phyloP scores from a whole-genome alignment of 805 yeast genomes.

The Debaryomyces hansenii region DNA sequence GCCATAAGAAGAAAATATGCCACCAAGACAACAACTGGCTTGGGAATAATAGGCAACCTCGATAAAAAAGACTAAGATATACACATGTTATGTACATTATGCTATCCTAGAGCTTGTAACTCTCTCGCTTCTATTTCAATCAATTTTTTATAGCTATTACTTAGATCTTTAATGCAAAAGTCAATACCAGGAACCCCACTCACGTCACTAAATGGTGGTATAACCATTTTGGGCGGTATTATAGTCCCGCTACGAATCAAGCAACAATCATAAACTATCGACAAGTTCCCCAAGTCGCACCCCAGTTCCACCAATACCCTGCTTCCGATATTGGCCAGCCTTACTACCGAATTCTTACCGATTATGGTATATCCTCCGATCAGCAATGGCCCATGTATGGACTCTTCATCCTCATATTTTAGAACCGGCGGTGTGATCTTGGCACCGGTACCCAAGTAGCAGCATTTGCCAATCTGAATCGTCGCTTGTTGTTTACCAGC shows the following conservation, averaged over 20 bases:
- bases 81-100: not conserved
- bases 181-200: conserved; percentile 37
- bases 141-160: conserved; percentile 32
- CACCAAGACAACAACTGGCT: conserved; percentile 2
- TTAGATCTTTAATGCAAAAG: conserved; percentile 24
- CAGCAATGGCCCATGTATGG: conserved; percentile 25
- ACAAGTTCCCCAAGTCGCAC: conserved; percentile 36
- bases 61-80: conserved; percentile 20
- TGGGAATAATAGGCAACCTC: conserved; percentile 22
- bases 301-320: conserved; percentile 47
- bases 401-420: conserved; percentile 4
- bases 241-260: conserved; percentile 40
- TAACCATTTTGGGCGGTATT: conserved; percentile 42
- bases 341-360: conserved; percentile 32
- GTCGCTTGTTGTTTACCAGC: conserved; percentile 17
- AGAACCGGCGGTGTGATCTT: conserved; percentile 24
- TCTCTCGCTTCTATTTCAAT: conserved; percentile 37
- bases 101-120: conserved; percentile 17
- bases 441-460: conserved; percentile 34
- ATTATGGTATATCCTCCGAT: conserved; percentile 50
- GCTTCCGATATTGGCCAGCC: conserved; percentile 45
- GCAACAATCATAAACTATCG: conserved; percentile 53
- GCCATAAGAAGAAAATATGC: conserved; percentile 3
- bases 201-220: conserved; percentile 56
- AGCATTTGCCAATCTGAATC: conserved; percentile 48